Evolutionary conservation across 768 basidiomycete genomes (phyloP).

Genomic region (Candolleomyces efflorescens): DNA sequence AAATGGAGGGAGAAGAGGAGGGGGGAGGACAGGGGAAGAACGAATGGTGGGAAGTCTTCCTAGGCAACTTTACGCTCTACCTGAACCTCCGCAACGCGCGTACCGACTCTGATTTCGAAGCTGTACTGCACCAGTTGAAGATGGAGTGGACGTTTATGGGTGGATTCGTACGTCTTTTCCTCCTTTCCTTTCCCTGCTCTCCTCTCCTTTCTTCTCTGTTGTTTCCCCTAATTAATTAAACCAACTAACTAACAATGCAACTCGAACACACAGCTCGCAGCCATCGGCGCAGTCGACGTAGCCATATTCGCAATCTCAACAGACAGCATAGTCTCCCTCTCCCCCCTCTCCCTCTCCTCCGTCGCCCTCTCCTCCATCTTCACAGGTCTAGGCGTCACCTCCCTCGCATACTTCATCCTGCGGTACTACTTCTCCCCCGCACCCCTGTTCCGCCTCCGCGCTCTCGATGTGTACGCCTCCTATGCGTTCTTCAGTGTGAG

Average conservation of each 20-base stretch:
- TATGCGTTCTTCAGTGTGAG: slow-evolving; percentile 71
- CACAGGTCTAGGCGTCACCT: slow-evolving; percentile 61
- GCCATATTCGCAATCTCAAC: slow-evolving; percentile 63
- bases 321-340: slow-evolving; percentile 46
- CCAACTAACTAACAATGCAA: too few species aligned
- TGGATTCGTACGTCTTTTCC: slow-evolving; percentile 39
- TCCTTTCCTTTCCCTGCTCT: too few species aligned
- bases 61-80: slow-evolving; percentile 55
- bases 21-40: slow-evolving; percentile 1
- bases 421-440: slow-evolving; percentile 39
- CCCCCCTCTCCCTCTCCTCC: slow-evolving; percentile 40
- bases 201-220: too few species aligned
- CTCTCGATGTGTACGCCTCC: slow-evolving; percentile 52
- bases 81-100: slow-evolving; percentile 46
- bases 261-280: slow-evolving; percentile 63
- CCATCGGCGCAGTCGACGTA: slow-evolving; percentile 52
- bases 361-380: slow-evolving; percentile 56
- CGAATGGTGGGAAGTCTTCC: slow-evolving; percentile 26
- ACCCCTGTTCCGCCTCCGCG: slow-evolving; percentile 30
- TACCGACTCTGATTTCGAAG: slow-evolving; percentile 47
- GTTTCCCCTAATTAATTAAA: too few species aligned
- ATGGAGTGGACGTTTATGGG: slow-evolving; percentile 66
- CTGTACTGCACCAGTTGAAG: slow-evolving; percentile 42
- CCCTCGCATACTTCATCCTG: slow-evolving; percentile 64
- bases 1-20: slow-evolving; percentile 11